These are phyloP conservation scores for Bipolaris bicolor DNA, from an alignment of 2,329 filamentous ascomycete species.

Conservation along the genomic window DNA sequence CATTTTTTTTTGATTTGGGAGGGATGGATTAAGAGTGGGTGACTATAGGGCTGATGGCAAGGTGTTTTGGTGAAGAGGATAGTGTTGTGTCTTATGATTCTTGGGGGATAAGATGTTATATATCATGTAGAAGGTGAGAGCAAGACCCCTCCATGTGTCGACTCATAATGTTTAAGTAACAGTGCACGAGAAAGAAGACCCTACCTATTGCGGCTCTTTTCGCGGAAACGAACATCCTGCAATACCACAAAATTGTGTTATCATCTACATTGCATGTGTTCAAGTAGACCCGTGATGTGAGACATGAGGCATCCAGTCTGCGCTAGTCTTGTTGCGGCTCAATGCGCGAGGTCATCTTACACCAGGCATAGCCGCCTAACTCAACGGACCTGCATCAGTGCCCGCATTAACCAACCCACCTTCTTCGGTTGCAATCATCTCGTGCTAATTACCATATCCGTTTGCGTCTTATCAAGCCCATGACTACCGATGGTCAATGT, in stretches of 20 bases:
- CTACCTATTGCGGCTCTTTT: constrained; percentile 13
- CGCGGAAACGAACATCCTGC: neutral
- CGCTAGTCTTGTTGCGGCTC: constrained; percentile 3
- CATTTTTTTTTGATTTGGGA: constrained; percentile 1
- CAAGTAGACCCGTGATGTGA: neutral
- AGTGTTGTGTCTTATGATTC: neutral
- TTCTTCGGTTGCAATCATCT: constrained; percentile 3
- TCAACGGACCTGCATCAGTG: neutral
- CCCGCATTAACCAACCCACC: constrained; percentile 1
- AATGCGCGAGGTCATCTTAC: constrained; percentile 32
- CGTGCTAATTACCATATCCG: constrained; percentile 6
- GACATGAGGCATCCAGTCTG: neutral
- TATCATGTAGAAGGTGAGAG: too few relatives aligned
- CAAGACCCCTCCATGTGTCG: neutral
- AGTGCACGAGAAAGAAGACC: neutral
- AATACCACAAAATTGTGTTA: neutral
- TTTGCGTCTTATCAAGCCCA: neutral
- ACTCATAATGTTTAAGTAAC: neutral
- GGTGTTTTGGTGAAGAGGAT: too few relatives aligned
- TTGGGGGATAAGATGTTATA: neutral
- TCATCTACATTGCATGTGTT: neutral
- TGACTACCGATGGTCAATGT: constrained; percentile 41
- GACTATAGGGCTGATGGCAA: neutral
- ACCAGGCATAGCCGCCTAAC: constrained; percentile 27
- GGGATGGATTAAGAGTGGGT: too few relatives aligned